These are phyloP conservation scores for Colletotrichum agaves DNA, from an alignment of 2,329 filamentous ascomycete species.

Conservation along the genomic window DNA sequence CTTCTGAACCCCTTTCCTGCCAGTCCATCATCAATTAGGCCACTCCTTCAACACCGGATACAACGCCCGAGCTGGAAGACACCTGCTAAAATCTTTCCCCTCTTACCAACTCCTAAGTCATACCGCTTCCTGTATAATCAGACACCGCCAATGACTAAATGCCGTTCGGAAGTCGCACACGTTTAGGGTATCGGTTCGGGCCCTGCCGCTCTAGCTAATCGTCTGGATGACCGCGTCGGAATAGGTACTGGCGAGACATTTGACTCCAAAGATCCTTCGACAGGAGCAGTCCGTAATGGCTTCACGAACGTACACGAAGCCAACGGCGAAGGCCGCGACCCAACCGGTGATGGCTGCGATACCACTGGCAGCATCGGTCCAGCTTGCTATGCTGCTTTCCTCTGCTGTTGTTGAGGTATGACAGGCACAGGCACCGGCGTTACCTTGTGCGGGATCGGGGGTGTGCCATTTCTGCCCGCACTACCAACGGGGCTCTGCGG, in stretches of 20 bases:
- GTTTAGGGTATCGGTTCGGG: not conserved
- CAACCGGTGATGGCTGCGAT: not conserved
- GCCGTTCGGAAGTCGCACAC: conserved; percentile 1
- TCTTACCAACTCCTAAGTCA: conserved; percentile 32
- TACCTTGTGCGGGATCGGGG: conserved; percentile 52
- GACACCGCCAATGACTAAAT: conserved; percentile 16
- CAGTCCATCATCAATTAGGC: conserved; percentile 21
- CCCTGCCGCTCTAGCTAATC: not conserved
- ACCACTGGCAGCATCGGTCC: not conserved
- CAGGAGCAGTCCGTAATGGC: not conserved
- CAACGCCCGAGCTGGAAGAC: conserved; percentile 6
- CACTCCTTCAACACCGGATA: conserved; percentile 4
- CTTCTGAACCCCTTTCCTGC: conserved; percentile 13
- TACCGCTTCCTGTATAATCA: conserved; percentile 24
- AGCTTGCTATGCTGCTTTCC: conserved; percentile 28
- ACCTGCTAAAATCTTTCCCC: not conserved
- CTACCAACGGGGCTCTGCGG: conserved; percentile 45
- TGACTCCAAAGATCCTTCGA: not conserved
- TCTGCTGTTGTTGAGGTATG: conserved; percentile 52
- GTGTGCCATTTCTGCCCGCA: conserved; percentile 46
- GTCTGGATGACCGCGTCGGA: not conserved
- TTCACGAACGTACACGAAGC: too few relatives aligned
- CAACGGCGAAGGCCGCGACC: too few relatives aligned
- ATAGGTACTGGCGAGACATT: not conserved
- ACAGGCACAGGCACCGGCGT: conserved; percentile 57